Percentiles rank a stretch among this genome's conserved stretches.
Evolutionary conservation across 2,329 filamentous ascomycete genomes (phyloP).

Genomic region (Coniella lustricola): DNA sequence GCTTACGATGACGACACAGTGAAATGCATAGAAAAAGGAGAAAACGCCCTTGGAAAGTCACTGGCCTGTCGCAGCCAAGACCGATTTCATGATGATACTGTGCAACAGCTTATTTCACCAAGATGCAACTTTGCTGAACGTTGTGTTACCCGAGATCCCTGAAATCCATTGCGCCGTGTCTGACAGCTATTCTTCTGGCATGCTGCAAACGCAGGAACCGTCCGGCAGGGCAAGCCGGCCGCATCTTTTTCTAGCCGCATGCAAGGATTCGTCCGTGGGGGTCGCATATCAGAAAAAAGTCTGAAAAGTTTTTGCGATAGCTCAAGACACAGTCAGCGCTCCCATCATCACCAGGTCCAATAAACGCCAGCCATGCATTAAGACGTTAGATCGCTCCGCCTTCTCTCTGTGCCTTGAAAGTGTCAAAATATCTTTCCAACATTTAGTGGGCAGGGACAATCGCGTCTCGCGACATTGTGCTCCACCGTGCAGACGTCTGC

Average conservation of each 20-base stretch:
- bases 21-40: too few relatives aligned
- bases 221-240: slow-evolving; percentile 6
- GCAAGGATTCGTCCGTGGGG: slow-evolving; percentile 14
- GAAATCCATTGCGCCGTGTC: slow-evolving; percentile 1
- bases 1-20: too few relatives aligned
- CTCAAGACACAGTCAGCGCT: background rate
- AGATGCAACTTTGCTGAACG: background rate
- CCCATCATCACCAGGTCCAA: background rate
- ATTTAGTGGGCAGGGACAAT: too few relatives aligned
- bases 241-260: slow-evolving; percentile 13
- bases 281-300: slow-evolving; percentile 9
- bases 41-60: too few relatives aligned
- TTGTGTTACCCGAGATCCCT: background rate
- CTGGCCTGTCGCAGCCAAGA: too few relatives aligned
- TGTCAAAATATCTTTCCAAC: too few relatives aligned
- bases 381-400: background rate
- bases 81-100: too few relatives aligned
- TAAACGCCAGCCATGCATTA: background rate
- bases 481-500: too few relatives aligned
- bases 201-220: slow-evolving; percentile 7
- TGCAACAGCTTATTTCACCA: too few relatives aligned
- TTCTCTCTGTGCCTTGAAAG: too few relatives aligned
- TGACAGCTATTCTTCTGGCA: background rate
- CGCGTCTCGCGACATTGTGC: too few relatives aligned
- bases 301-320: background rate